Evolutionary conservation across 2,329 filamentous ascomycete species (phyloP), one percentile per base, ranked within the genome.

Genomic region (Botrytis porri): DNA sequence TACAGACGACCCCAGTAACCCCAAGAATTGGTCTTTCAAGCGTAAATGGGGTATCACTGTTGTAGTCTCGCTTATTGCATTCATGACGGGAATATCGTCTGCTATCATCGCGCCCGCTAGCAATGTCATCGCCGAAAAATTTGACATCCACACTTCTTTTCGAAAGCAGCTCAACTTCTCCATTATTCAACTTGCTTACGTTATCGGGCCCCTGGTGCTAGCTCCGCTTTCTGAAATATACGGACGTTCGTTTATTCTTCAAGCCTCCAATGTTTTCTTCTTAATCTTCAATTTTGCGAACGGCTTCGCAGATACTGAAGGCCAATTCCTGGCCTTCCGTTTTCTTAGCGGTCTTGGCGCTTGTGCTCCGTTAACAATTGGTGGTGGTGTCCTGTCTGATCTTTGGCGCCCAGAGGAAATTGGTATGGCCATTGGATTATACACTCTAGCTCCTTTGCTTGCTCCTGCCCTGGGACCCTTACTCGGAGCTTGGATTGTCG

Each of bases 311-410:
- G 84, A 84, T 0, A 83, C 81, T 22, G 77, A 87, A 29, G 81
- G 79, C 20, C 79, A 84, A 59, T 82, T 91, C 48, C 85, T 90
- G 61, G 84, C 81, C n/a, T 89, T 91, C 76, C 87, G 90, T 1
- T 86, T 92, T 75, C 76, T 92, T 4, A 85, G 86, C 5, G 92
- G 91, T 14, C 81, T 88, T n/a, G 89, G 90, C 65, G 91, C 90
- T 82, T 16, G 85, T 35, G 69, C 75, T n/a, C 66, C 73, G 6
- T 60, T 93, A 16, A 90, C 90, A 0, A 89, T 90, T 74, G 77
- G 75, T 18, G 88, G 88, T 51, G 90, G 90, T 65, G 83, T 78
- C 16, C 73, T 87, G 0, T 80, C 81, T 0, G 86, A 87, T 75
- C 77, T 84, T 3, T 87, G 83, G 83, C 77, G 76, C 0, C 81